These are phyloP conservation scores for Mycosphaerelloides madeirae DNA, from an alignment of 2,329 filamentous ascomycete genomes.

Conservation along the genomic window DNA sequence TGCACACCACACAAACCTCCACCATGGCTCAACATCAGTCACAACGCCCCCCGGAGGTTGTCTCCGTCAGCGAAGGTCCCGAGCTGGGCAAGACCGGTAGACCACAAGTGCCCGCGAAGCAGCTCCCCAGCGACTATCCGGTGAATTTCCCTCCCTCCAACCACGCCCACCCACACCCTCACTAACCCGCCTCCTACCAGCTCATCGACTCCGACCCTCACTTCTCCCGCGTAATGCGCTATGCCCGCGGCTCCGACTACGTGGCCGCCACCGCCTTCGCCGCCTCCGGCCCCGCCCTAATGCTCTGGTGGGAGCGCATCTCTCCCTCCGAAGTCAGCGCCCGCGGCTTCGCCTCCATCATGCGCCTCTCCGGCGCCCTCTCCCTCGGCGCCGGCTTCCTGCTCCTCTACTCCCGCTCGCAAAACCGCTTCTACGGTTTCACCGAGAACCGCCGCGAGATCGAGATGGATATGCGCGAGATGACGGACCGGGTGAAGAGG, in stretches of 20 bases:
- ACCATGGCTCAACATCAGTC: conserved; percentile 20
- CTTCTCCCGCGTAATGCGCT: conserved; percentile 81
- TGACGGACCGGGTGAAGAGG: conserved; percentile 92
- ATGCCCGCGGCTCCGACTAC: conserved; percentile 84
- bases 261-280: conserved; percentile 62
- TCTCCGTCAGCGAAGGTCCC: conserved; percentile 24
- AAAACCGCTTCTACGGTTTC: conserved; percentile 87
- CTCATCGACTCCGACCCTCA: conserved; percentile 99
- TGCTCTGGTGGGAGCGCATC: conserved; percentile 76
- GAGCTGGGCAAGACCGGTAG: conserved; percentile 28
- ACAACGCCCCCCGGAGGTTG: conserved; percentile 15
- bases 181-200: conserved; percentile 47
- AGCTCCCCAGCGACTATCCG: conserved; percentile 76
- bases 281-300: conserved; percentile 66
- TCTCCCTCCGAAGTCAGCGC: conserved; percentile 79
- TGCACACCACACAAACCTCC: conserved; percentile 7
- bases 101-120: conserved; percentile 61
- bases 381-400: conserved; percentile 75
- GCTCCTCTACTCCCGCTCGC: conserved; percentile 77
- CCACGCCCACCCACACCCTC: conserved; percentile 1
- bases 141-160: conserved; percentile 46
- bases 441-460: conserved; percentile 87
- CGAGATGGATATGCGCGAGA: conserved; percentile 96
- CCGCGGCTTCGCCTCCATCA: conserved; percentile 73
- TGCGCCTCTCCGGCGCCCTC: conserved; percentile 72